phyloP scores from a whole-genome alignment of 176 grass and related monocot genomes.

The Aegilops speltoides region DNA sequence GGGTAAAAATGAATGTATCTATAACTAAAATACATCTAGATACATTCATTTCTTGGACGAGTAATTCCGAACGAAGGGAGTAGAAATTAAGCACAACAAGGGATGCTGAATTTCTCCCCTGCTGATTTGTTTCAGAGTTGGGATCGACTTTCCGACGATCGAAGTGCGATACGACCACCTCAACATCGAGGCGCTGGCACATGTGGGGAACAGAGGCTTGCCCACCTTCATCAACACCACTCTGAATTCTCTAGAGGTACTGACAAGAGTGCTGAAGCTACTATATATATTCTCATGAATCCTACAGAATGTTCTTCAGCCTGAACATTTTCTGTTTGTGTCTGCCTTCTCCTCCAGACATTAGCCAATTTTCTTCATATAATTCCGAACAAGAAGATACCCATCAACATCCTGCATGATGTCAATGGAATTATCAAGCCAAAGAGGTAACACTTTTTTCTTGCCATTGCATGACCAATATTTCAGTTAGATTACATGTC shows the following conservation, averaged over 20 bases:
- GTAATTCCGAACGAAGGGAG: too few species aligned
- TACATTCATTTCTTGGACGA: too few species aligned
- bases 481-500: too few species aligned
- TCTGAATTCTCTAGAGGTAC: conserved; percentile 54
- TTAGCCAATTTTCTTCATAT: conserved; percentile 39
- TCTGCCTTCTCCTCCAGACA: conserved; percentile 17
- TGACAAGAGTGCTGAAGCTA: not conserved
- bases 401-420: conserved; percentile 54
- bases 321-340: not conserved
- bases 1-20: too few species aligned
- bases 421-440: conserved; percentile 69
- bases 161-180: conserved; percentile 61
- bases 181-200: conserved; percentile 44
- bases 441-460: conserved; percentile 20
- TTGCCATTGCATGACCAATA: too few species aligned
- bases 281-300: not conserved
- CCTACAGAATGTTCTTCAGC: not conserved
- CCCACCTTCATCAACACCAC: conserved; percentile 59
- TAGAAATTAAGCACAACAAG: not conserved
- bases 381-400: conserved; percentile 51
- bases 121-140: conserved; percentile 38
- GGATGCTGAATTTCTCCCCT: not conserved
- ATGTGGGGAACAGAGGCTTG: conserved; percentile 56
- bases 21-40: too few species aligned
- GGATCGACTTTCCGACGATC: conserved; percentile 55